These are phyloP conservation scores for Acidomyces sp. DNA, from an alignment of 495 filamentous ascomycete genomes.

Conservation along the genomic window DNA sequence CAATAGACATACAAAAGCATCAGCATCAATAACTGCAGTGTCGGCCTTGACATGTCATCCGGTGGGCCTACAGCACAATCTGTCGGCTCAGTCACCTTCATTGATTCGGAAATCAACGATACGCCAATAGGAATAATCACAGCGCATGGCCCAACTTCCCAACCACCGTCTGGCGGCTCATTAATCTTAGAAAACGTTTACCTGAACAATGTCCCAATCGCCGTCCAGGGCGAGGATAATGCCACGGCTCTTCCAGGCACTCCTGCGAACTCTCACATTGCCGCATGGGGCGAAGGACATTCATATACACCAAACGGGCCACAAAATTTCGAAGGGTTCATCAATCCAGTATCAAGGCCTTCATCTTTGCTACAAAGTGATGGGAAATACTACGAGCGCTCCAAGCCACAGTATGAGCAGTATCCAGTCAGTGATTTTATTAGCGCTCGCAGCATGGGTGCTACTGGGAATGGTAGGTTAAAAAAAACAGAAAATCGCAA, in stretches of 20 bases:
- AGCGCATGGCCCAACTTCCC: slow-evolving; percentile 13
- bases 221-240: slow-evolving; percentile 13
- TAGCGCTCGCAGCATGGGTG: slow-evolving; percentile 21
- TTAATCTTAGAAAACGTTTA: slow-evolving; percentile 29
- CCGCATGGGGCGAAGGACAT: slow-evolving; percentile 25
- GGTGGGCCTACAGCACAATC: slow-evolving; percentile 15
- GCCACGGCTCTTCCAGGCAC: slow-evolving; percentile 17
- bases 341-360: slow-evolving; percentile 19
- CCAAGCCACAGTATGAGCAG: slow-evolving; percentile 28
- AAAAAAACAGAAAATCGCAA: too few species aligned
- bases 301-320: slow-evolving; percentile 22
- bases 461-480: slow-evolving; percentile 23
- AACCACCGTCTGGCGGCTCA: slow-evolving; percentile 20
- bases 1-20: slow-evolving; percentile 42
- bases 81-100: slow-evolving; percentile 25
- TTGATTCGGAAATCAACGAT: slow-evolving; percentile 26
- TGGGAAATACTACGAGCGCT: slow-evolving; percentile 24
- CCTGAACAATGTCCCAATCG: slow-evolving; percentile 20
- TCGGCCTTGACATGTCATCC: slow-evolving; percentile 24
- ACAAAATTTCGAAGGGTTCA: slow-evolving; percentile 14
- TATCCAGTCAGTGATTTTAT: slow-evolving; percentile 18
- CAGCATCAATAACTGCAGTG: slow-evolving; percentile 25
- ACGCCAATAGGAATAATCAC: slow-evolving; percentile 22
- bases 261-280: slow-evolving; percentile 12
- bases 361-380: slow-evolving; percentile 13